These are phyloP conservation scores for Fusarium virguliforme DNA, from an alignment of 2,329 filamentous ascomycete genomes.

Conservation along the genomic window DNA sequence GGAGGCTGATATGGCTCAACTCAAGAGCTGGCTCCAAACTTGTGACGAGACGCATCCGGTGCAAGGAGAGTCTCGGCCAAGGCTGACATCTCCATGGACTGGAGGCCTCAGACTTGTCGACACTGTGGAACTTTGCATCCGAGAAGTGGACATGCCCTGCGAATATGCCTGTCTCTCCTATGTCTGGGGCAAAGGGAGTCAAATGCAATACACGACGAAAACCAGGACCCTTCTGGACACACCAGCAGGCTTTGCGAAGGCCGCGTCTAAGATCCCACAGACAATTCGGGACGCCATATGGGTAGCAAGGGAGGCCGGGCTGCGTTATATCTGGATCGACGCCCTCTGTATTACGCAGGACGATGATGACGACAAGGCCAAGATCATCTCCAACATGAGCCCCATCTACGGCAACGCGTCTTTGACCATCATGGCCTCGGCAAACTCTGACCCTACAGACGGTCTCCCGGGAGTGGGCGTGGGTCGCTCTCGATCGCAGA, in stretches of 20 bases:
- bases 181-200: constrained; percentile 34
- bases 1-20: constrained; percentile 8
- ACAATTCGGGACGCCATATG: constrained; percentile 30
- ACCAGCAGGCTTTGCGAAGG: neutral
- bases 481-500: neutral
- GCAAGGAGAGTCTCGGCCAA: neutral
- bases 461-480: constrained; percentile 21
- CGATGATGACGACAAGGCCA: constrained; percentile 24
- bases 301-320: constrained; percentile 10
- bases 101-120: constrained; percentile 15
- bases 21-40: constrained; percentile 11
- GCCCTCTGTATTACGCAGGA: constrained; percentile 32
- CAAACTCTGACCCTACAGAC: constrained; percentile 25
- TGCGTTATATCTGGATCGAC: constrained; percentile 36
- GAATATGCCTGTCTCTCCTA: constrained; percentile 30
- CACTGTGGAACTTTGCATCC: constrained; percentile 12
- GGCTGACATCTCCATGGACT: neutral
- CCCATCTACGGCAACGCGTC: constrained; percentile 29
- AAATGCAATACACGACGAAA: constrained; percentile 29
- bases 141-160: constrained; percentile 15
- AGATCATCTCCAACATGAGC: constrained; percentile 28
- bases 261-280: constrained; percentile 13
- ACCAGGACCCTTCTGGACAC: neutral
- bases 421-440: constrained; percentile 30
- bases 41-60: constrained; percentile 7